Base-by-base conservation (phyloP, 176 grass and related monocot species). In the Hsuehochloa calcarea region DNA sequence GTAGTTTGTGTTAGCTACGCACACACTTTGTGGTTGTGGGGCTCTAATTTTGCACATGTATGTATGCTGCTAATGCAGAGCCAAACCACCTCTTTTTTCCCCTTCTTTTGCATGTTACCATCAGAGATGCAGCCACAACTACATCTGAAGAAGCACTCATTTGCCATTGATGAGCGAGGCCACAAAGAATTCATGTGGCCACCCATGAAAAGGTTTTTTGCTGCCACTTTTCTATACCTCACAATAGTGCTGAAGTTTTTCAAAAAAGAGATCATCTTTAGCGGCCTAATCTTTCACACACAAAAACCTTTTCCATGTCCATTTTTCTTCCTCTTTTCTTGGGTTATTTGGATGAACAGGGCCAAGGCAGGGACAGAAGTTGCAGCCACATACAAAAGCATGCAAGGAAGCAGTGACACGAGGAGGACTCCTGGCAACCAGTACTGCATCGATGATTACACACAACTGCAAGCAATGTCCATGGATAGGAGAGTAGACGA, bases 191-290 rank as follows among this genome's bases (percentile, higher is more conserved):
- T 96, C 86, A 39, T 86, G 64, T 82, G 88, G 68, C 64, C 80
- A 38, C 73, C 77, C 70, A 87, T 92, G 86, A 92, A 96, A 99
- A 99, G 91, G 96, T 96, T 89, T 58, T 58, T 62, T 25, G n/a
- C 27, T 59, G 62, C 40, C 20, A 56, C 83, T 81, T 80, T 58
- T 37, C 27, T 60, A 14, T 60, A 19, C 16, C 43, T 46, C 55
- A 67, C 60, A 72, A 13, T 74, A n/a, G n/a, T 66, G 17, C 49
- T 82, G 38, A n/a, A 65, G 10, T 56, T 78, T 26, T 12, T 45
- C 11, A 50, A 50, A 67, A 15, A 61, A 68, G 20, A 46, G 9
- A 72, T 41, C 37, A 77, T 75, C 46, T 78, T 41, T 85, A 82
- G 16, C 44, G 68, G 29, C 50, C 60, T 81, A 75, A 80, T 56